Evolutionary conservation across 371 early-diverging fungal genomes (phyloP).

Genomic region (Cokeromyces recurvatus): DNA sequence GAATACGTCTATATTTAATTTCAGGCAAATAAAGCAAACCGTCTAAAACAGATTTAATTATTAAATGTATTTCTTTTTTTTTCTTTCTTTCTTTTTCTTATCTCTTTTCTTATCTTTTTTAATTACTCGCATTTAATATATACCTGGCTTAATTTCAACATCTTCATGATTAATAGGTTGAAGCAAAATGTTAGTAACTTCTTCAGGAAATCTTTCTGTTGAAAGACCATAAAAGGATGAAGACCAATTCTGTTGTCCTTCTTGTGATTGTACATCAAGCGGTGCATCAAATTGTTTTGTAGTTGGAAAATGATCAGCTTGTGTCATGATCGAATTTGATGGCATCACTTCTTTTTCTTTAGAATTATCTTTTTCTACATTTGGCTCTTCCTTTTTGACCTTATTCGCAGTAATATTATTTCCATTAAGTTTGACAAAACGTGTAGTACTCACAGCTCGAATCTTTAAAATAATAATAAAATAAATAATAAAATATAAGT

Average conservation of each 20-base stretch:
- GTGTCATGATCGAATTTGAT: not conserved
- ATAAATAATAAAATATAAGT: too few species aligned
- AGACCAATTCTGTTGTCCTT: conserved; percentile 56
- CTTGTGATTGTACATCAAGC: not conserved
- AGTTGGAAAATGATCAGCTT: conserved; percentile 9
- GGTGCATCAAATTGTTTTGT: conserved; percentile 15
- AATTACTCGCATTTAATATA: too few species aligned
- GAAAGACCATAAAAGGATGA: conserved; percentile 73
- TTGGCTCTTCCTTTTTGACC: not conserved
- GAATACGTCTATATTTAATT: conserved; percentile 93
- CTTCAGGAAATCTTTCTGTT: conserved; percentile 63
- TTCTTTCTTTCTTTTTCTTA: too few species aligned
- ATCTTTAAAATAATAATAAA: too few species aligned
- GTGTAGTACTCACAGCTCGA: conserved; percentile 12
- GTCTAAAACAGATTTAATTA: conserved; percentile 44
- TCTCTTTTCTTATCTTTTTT: too few species aligned
- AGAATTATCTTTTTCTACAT: not conserved
- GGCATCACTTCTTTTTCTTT: not conserved
- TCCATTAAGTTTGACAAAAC: conserved; percentile 5
- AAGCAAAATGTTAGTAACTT: conserved; percentile 70
- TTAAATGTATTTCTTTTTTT: not conserved
- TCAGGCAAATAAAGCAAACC: conserved; percentile 93
- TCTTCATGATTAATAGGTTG: conserved; percentile 69
- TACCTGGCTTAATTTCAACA: conserved; percentile 91
- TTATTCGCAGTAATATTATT: not conserved